phyloP scores from a whole-genome alignment of 2,329 filamentous ascomycete genomes.

The Alternaria ventricosa region DNA sequence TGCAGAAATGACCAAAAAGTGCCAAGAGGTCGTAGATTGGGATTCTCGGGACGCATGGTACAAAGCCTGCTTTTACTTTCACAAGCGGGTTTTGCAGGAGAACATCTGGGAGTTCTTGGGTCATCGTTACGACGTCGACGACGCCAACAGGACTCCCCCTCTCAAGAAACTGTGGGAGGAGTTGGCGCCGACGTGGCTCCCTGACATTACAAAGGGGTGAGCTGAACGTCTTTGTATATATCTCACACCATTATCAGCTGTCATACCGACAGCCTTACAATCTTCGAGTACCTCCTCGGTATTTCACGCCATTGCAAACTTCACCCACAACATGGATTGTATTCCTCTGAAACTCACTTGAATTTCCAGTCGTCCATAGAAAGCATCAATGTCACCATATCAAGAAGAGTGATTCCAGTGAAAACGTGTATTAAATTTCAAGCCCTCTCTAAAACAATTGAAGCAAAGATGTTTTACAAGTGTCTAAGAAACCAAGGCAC shows the following conservation, averaged over 20 bases:
- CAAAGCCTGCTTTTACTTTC: not conserved
- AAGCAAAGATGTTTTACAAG: constrained; percentile 3
- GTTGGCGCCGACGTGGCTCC: not conserved
- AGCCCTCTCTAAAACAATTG: not conserved
- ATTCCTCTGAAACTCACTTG: not conserved
- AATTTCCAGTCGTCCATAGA: not conserved
- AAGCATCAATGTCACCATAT: not conserved
- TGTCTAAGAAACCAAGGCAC: not conserved
- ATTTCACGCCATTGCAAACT: not conserved
- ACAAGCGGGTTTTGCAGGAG: not conserved
- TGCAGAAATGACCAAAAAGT: not conserved
- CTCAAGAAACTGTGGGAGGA: not conserved
- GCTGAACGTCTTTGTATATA: not conserved
- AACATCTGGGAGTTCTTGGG: not conserved
- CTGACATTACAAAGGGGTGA: not conserved
- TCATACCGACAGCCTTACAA: not conserved
- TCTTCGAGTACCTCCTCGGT: not conserved
- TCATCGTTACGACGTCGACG: not conserved
- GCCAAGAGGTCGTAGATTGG: not conserved
- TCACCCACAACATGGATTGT: not conserved
- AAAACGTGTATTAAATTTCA: constrained; percentile 2
- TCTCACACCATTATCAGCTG: not conserved
- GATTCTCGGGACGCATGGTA: not conserved
- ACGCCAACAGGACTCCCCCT: not conserved
- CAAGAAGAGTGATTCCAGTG: not conserved